Evolutionary conservation across 140 eudicot species (phyloP), one percentile per base, ranked within the genome.

Genomic region (Ambrosia hybrid): DNA sequence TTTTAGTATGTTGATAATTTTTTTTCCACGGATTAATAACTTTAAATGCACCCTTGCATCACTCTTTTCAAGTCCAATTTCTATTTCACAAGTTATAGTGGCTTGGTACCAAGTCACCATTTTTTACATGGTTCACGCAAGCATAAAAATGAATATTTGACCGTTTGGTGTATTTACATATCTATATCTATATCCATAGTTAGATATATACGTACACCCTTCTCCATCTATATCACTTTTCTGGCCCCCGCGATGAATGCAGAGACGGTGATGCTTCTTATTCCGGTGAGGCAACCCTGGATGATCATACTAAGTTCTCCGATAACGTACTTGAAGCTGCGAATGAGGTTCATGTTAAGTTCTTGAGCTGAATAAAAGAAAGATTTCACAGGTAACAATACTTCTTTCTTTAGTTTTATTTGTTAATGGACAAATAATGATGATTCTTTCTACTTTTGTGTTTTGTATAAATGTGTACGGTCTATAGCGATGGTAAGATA

Each of bases 311-410:
- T 57, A 57, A 57, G 63, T 9, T 57, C 37, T 16, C 63, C 1
- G 36, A 57, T 17, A 57, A 5, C 9, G 13, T 57, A 6, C 63
- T 21, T 57, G 37, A 21, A 37, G 37, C 13, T 57, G 38, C 4
- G 0, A 21, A 17, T 57, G 13, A 57, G 10, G n/a, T 8, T 57
- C 63, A 57, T 21, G 38, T 6, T n/a, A 57, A 17, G 38, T 57
- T 57, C n/a, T 57, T 57, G 63, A 57, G 63, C n/a, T 17, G 63
- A 17, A 17, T 57, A 8, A 57, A 57, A 57, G n/a, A 57, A 57
- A 57, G 63, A 57, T 57, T 57, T 57, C 63, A 17, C 37, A 57
- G 63, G 63, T 21, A 57, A 57, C 0, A 17, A 0, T 14, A 6
- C 52, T 10, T 10, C 9, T 46, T 46, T 7, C 7, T 46, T 46